phyloP scores from a whole-genome alignment of 1,284 basidiomycete species.

The Heliocybe sulcata region DNA sequence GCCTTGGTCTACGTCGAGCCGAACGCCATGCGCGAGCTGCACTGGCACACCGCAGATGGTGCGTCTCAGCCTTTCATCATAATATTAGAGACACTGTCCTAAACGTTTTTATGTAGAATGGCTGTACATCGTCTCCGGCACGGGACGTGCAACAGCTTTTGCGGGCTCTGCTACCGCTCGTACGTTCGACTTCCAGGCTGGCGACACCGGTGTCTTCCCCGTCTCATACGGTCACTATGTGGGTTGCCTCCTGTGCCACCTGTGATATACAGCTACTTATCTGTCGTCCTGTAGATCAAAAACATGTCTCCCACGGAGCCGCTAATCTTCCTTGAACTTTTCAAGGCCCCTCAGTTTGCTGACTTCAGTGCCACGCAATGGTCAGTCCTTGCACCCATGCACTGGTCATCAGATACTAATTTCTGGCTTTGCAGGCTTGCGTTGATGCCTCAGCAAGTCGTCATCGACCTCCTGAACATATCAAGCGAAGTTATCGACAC shows the following conservation, averaged over 20 bases:
- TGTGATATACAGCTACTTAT: background rate
- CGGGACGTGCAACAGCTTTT: conserved; percentile 19
- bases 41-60: conserved; percentile 20
- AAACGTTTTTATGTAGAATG: conserved; percentile 12
- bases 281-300: conserved; percentile 9
- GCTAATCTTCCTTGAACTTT: conserved; percentile 19
- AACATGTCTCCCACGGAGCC: conserved; percentile 21
- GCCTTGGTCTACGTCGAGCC: conserved; percentile 20
- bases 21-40: conserved; percentile 19
- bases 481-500: conserved; percentile 13
- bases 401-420: conserved; percentile 6
- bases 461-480: conserved; percentile 24
- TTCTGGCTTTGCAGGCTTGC: conserved; percentile 21
- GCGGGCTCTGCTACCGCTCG: conserved; percentile 16
- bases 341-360: conserved; percentile 18
- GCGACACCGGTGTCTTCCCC: conserved; percentile 21
- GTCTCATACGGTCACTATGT: conserved; percentile 18
- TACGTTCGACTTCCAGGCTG: conserved; percentile 21
- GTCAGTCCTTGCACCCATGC: conserved; percentile 2
- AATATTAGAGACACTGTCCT: background rate
- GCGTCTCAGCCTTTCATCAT: background rate
- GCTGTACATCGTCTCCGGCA: conserved; percentile 20
- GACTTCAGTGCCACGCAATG: conserved; percentile 22
- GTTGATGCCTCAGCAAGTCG: conserved; percentile 24
- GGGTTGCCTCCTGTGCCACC: background rate